These are phyloP conservation scores for Trichoderma arundinaceum DNA, from an alignment of 2,329 filamentous ascomycete species.

Conservation along the genomic window DNA sequence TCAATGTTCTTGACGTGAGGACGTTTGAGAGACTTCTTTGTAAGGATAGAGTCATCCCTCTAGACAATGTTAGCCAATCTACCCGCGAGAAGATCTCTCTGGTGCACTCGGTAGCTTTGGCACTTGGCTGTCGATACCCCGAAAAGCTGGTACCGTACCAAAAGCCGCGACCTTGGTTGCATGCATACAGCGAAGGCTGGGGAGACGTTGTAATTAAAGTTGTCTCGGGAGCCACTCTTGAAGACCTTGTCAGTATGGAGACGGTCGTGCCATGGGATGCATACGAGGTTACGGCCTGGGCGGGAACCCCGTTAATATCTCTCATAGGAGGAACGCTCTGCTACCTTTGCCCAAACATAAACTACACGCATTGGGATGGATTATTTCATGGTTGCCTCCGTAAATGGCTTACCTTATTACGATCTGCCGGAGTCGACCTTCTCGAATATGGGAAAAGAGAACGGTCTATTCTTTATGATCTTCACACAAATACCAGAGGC, in stretches of 20 bases:
- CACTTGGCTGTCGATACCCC: conserved; percentile 34
- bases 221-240: background rate
- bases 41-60: background rate
- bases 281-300: conserved; percentile 37
- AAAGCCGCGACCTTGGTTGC: background rate
- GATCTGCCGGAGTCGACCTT: conserved; percentile 36
- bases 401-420: conserved; percentile 34
- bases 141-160: conserved; percentile 30
- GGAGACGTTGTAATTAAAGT: conserved; percentile 14
- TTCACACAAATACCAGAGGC: conserved; percentile 5
- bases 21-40: conserved; percentile 25
- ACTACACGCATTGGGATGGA: conserved; percentile 34
- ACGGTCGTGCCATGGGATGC: conserved; percentile 35
- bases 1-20: background rate
- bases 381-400: conserved; percentile 33
- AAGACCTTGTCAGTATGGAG: conserved; percentile 35
- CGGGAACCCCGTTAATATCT: conserved; percentile 36
- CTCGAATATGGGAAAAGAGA: conserved; percentile 37
- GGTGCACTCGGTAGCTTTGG: conserved; percentile 38
- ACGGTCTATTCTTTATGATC: background rate
- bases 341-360: conserved; percentile 32
- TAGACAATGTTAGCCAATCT: conserved; percentile 32
- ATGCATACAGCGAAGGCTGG: conserved; percentile 29
- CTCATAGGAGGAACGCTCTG: conserved; percentile 40
- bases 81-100: conserved; percentile 34